A percentile compares a stretch with the other conserved stretches of the same genome.
Evolutionary conservation across 352 stramenopile genomes (phyloP).

Genomic region (Globisporangium barbulae): DNA sequence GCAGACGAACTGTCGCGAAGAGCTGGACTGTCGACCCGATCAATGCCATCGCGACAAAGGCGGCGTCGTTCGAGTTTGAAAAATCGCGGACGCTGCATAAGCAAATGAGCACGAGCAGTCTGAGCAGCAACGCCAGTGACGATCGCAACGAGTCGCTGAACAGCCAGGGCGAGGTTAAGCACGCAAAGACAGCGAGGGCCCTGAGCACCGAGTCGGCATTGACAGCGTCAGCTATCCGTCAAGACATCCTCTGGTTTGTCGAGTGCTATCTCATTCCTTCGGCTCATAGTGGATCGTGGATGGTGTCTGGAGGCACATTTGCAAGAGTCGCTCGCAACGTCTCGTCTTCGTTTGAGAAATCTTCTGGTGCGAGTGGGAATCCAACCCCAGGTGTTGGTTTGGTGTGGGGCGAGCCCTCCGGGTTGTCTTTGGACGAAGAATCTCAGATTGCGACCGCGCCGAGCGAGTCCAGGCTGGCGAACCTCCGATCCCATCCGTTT

Average conservation of each 20-base stretch:
- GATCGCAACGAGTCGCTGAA: conserved; percentile 11
- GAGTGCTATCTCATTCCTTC: conserved; percentile 52
- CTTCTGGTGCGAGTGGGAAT: conserved; percentile 6
- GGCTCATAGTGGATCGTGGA: conserved; percentile 27
- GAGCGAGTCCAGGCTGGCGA: conserved; percentile 23
- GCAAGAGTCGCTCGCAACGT: conserved; percentile 7
- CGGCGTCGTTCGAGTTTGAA: conserved; percentile 18
- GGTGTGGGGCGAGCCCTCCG: conserved; percentile 51
- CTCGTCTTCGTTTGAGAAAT: neutral
- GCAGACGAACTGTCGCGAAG: conserved; percentile 35
- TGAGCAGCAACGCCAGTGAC: conserved; percentile 13
- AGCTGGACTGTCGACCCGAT: conserved; percentile 31
- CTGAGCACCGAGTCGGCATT: conserved; percentile 16
- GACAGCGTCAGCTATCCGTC: conserved; percentile 9
- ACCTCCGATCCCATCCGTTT: neutral
- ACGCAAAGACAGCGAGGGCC: conserved; percentile 11
- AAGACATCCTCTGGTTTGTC: conserved; percentile 42
- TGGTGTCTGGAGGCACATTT: conserved; percentile 27
- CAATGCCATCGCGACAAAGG: conserved; percentile 28
- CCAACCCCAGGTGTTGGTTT: conserved; percentile 48
- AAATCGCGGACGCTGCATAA: conserved; percentile 4
- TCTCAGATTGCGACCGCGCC: conserved; percentile 21
- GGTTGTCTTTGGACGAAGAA: conserved; percentile 68
- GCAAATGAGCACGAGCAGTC: conserved; percentile 14
- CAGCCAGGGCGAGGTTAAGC: conserved; percentile 6